Evolutionary conservation across 441 rosid genomes (phyloP).

Genomic region (Aquilaria agallochum): DNA sequence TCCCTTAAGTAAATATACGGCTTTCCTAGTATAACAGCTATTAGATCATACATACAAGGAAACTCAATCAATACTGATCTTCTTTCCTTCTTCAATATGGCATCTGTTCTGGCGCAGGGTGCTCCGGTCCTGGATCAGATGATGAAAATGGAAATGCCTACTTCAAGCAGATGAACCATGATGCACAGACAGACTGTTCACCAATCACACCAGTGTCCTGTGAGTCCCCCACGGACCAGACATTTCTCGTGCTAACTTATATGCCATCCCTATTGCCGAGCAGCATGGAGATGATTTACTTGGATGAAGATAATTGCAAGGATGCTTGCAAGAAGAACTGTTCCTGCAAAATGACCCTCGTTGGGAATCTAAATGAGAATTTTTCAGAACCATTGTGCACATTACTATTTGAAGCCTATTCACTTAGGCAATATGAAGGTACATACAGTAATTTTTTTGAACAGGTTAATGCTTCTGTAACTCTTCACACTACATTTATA

Average conservation of each 20-base stretch:
- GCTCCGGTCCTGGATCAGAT: background rate
- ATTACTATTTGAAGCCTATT: background rate
- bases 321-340: slow-evolving; percentile 8
- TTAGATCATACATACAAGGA: too few species aligned
- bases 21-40: too few species aligned
- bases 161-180: background rate
- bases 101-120: background rate
- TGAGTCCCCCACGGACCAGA: background rate
- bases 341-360: slow-evolving; percentile 4
- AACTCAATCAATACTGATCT: too few species aligned
- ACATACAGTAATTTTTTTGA: too few species aligned
- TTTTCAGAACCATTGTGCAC: background rate
- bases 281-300: background rate
- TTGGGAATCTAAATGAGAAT: accelerated
- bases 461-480: accelerated
- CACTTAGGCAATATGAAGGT: background rate
- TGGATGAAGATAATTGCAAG: background rate
- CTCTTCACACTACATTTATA: background rate
- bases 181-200: background rate
- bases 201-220: background rate
- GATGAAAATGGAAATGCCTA: background rate
- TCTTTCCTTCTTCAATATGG: too few species aligned
- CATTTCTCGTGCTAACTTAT: background rate
- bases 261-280: background rate
- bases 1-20: too few species aligned